Base-by-base conservation (phyloP, 2,329 filamentous ascomycete genomes). In the Herpomyces periplanetae region DNA sequence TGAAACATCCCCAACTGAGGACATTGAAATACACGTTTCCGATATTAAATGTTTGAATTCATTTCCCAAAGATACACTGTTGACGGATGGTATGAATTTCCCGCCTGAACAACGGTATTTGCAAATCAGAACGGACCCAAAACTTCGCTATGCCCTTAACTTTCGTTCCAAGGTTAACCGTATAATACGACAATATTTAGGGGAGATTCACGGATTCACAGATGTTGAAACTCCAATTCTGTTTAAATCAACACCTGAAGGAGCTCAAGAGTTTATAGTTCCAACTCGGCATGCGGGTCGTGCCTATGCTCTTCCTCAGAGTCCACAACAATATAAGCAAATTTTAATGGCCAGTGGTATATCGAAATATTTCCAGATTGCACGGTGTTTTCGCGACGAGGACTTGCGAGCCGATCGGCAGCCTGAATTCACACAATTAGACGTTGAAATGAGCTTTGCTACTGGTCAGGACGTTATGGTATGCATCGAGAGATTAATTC, bases 291-390 rank as follows among this genome's bases (percentile, higher is more conserved):
- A 49, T 13, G 48, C 47, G 2, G 69, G 68, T 0, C 43, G 58
- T 24, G 71, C 68, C 3, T 96, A 91, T 36, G 80, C 80, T 5
- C 44, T 96, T 9, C 73, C 73, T 0, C 84, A 96, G 35, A 91
- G 75, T 27, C 80, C 80, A 1, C 80, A 96, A 36, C 80, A 96
- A 36, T 96, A 91, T 35, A 96, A 96, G 41, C 80, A 96, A 41
- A 66, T 88, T 2, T 49, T 96, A 16, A 91, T 96, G 71, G 66
- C 71, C 0, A 64, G 65, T 24, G 75, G 75, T 0, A 51, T 88
- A 5, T 42, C 48, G 1, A 54, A 51, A 15, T 96, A 96, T 35
- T 84, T 62, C 37, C 80, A 96, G 31, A 69, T 88, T 40, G 84
- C 80, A 2, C 61, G 58, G 26, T 96, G 80, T 33, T 96, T 88